These are phyloP conservation scores for Mycosphaerella sp. DNA, from an alignment of 2,329 filamentous ascomycete genomes.

Conservation along the genomic window DNA sequence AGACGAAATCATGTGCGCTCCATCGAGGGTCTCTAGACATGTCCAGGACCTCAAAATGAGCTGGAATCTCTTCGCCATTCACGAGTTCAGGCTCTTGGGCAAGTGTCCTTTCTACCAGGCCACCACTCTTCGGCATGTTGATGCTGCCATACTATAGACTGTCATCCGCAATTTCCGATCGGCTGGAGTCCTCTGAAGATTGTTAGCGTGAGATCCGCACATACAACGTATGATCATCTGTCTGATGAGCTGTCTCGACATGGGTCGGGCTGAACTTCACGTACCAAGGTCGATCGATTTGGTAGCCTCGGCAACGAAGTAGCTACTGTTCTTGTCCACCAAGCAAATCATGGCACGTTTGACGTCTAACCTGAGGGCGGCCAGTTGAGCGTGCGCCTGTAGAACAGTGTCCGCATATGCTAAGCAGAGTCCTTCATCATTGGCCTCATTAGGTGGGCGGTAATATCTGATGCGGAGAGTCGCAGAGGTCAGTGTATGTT, in stretches of 20 bases:
- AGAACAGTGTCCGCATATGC: slow-evolving; percentile 37
- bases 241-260: not conserved
- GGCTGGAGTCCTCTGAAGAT: slow-evolving; percentile 10
- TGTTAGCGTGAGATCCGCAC: not conserved
- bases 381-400: slow-evolving; percentile 46
- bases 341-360: slow-evolving; percentile 48
- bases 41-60: slow-evolving; percentile 35
- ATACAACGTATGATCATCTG: not conserved
- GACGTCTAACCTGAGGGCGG: slow-evolving; percentile 44
- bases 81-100: slow-evolving; percentile 16
- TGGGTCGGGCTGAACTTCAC: not conserved
- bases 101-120: slow-evolving; percentile 50
- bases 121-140: slow-evolving; percentile 55
- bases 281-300: slow-evolving; percentile 38
- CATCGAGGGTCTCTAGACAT: slow-evolving; percentile 30
- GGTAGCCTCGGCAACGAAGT: slow-evolving; percentile 50
- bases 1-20: slow-evolving; percentile 29
- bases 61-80: slow-evolving; percentile 28
- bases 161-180: slow-evolving; percentile 27
- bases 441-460: slow-evolving; percentile 19
- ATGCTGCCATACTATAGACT: slow-evolving; percentile 39
- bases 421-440: slow-evolving; percentile 16
- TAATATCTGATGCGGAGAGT: slow-evolving; percentile 16
- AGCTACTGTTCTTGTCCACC: slow-evolving; percentile 45
- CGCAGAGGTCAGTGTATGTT: no score